Percentiles rank a stretch among this genome's conserved stretches.
Conservation (phyloP, 129 eudicot genomes). For the Apium graveolens region DNA sequence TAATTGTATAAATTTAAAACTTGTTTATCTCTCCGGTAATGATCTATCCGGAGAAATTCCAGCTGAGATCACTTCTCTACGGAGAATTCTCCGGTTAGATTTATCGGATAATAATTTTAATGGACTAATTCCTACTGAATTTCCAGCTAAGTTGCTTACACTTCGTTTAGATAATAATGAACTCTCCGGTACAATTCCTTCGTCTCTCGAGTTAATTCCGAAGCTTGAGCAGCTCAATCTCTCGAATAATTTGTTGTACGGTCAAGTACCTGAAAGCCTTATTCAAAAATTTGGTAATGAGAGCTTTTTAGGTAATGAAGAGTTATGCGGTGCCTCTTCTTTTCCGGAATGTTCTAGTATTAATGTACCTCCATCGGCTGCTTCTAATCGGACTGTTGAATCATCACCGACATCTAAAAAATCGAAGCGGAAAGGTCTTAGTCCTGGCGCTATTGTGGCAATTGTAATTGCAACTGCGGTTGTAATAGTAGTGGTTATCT, state of each 20-base stretch:
- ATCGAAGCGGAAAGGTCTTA: slow-evolving; percentile 29
- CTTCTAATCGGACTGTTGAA: slow-evolving; percentile 34
- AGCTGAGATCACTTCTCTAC: slow-evolving; percentile 37
- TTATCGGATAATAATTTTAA: slow-evolving; percentile 74
- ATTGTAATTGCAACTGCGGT: slow-evolving; percentile 47
- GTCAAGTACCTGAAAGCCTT: slow-evolving; percentile 37
- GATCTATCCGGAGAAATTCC: slow-evolving; percentile 77
- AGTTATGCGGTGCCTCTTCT: slow-evolving; percentile 47
- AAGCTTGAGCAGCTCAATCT: slow-evolving; percentile 43
- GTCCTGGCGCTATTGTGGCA: slow-evolving; percentile 57
- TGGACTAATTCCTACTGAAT: slow-evolving; percentile 47
- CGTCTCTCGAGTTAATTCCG: slow-evolving; percentile 23
- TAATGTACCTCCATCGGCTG: neutral
- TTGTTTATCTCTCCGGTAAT: slow-evolving; percentile 63
- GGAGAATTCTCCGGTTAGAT: slow-evolving; percentile 68
- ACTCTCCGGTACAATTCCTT: slow-evolving; percentile 55
- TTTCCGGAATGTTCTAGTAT: slow-evolving; percentile 37
- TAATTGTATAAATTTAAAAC: slow-evolving; percentile 56
- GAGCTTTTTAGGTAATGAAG: slow-evolving; percentile 72
- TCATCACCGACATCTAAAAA: slow-evolving; percentile 65
- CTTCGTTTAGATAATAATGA: slow-evolving; percentile 65
- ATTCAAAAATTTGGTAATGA: slow-evolving; percentile 28
- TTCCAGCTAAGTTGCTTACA: slow-evolving; percentile 49
- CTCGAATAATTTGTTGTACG: slow-evolving; percentile 68
- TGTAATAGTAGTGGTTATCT: slow-evolving; percentile 36